These are phyloP conservation scores for Penicillium sp. DNA, from an alignment of 2,329 filamentous ascomycete genomes.

Conservation along the genomic window DNA sequence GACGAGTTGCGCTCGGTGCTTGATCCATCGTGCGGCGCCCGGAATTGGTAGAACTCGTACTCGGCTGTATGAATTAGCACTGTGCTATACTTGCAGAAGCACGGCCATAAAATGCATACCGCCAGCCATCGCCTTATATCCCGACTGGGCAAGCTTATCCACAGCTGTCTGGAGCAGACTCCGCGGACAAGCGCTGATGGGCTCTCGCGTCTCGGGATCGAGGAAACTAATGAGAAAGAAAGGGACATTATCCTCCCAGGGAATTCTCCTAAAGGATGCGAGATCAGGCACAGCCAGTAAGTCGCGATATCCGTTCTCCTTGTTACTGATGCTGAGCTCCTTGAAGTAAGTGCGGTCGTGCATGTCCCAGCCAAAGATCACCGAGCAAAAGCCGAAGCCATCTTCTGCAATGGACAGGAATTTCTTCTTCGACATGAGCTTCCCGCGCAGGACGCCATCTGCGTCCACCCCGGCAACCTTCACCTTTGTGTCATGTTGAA, in stretches of 20 bases:
- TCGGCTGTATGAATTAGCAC: conserved; percentile 59
- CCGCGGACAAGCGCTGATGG: conserved; percentile 73
- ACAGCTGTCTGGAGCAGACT: conserved; percentile 67
- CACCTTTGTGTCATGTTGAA: conserved; percentile 69
- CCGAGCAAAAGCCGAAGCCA: conserved; percentile 91
- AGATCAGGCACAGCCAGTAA: conserved; percentile 79
- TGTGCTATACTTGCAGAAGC: neutral
- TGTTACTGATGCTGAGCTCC: conserved; percentile 83
- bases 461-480: conserved; percentile 86
- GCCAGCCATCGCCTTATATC: conserved; percentile 84
- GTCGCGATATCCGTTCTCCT: conserved; percentile 84
- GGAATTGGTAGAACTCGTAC: conserved; percentile 93
- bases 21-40: conserved; percentile 54
- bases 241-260: conserved; percentile 82
- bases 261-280: conserved; percentile 73
- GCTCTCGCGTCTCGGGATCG: conserved; percentile 70
- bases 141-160: conserved; percentile 62
- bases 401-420: conserved; percentile 76
- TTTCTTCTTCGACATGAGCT: conserved; percentile 88
- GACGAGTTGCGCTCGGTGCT: conserved; percentile 57
- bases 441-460: conserved; percentile 81
- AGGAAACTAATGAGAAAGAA: conserved; percentile 82
- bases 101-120: conserved; percentile 53
- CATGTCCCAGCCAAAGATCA: conserved; percentile 97
- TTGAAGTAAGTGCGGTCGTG: conserved; percentile 85